Percentiles rank a stretch among this genome's conserved stretches.
These are phyloP conservation scores for Fraxinus baroniana DNA, from an alignment of 305 asterid species.

Conservation along the genomic window DNA sequence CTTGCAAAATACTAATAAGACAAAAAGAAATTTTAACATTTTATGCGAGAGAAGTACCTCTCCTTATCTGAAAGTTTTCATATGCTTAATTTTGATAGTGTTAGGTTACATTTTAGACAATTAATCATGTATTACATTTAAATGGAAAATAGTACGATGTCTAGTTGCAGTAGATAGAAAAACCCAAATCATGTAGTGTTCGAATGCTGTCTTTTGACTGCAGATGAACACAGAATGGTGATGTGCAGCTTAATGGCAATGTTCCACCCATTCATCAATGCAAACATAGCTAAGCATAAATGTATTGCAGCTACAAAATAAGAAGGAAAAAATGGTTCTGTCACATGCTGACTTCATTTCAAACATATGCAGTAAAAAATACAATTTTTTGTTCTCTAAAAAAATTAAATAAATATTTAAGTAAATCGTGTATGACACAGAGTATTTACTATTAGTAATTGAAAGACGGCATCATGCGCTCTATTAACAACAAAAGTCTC, in stretches of 20 bases:
- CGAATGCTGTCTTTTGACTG: not conserved
- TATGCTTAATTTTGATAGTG: not conserved
- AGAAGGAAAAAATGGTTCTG: not conserved
- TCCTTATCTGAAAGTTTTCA: not conserved
- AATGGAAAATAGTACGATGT: not conserved
- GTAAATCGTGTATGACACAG: not conserved
- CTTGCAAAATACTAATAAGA: not conserved
- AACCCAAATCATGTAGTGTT: not conserved
- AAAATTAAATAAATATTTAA: not conserved
- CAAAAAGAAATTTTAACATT: not conserved
- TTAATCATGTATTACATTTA: not conserved
- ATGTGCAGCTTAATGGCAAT: not conserved
- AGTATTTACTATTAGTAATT: not conserved
- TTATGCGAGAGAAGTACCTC: not conserved
- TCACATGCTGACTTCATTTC: not conserved
- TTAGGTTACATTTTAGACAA: not conserved
- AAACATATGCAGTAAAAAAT: not conserved
- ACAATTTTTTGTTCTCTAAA: not conserved
- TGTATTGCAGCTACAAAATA: slow-evolving; percentile 11
- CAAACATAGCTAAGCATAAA: not conserved
- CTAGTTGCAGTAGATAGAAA: not conserved
- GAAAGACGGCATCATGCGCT: slow-evolving; percentile 2
- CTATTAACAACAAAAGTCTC: slow-evolving; percentile 14
- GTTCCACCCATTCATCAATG: not conserved
- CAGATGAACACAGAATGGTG: not conserved